Percentiles rank a stretch among this genome's conserved stretches.
These are phyloP conservation scores for Coemansia aciculifera DNA, from an alignment of 192 early-diverging fungal genomes.

Conservation along the genomic window DNA sequence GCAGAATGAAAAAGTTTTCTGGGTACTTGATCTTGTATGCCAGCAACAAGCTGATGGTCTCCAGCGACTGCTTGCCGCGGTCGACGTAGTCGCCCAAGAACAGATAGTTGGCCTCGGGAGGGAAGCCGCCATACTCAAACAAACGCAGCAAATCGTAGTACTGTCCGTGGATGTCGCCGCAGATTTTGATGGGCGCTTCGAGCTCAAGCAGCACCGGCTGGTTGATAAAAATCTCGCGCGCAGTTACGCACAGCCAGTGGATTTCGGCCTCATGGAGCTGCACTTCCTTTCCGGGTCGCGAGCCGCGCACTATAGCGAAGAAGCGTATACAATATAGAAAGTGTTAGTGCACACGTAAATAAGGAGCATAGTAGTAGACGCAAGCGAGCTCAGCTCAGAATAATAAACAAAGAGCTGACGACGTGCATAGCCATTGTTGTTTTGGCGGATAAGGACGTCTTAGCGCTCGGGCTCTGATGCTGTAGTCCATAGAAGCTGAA, in stretches of 20 bases:
- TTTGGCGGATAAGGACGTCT: background rate
- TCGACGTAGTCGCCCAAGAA: constrained; percentile 98
- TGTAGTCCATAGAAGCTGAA: background rate
- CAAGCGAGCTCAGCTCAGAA: background rate
- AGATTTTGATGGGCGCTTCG: constrained; percentile 75
- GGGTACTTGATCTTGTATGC: constrained; percentile 98
- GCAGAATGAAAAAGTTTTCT: constrained; percentile 98
- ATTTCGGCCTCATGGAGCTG: constrained; percentile 59
- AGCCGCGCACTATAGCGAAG: constrained; percentile 2
- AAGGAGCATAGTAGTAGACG: background rate
- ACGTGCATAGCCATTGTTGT: background rate
- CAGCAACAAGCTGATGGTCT: constrained; percentile 86
- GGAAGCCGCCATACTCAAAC: constrained; percentile 93
- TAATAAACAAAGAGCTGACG: background rate
- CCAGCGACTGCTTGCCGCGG: constrained; percentile 91
- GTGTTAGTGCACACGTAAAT: background rate
- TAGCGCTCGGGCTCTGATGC: background rate
- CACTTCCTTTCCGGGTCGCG: constrained; percentile 4
- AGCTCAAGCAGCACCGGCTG: constrained; percentile 83
- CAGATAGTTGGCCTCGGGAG: constrained; percentile 86
- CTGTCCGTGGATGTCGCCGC: constrained; percentile 95
- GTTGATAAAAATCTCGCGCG: constrained; percentile 85
- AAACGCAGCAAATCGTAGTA: constrained; percentile 90
- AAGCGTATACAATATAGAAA: background rate
- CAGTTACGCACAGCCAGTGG: constrained; percentile 77